phyloP scores from a whole-genome alignment of 1,284 basidiomycete genomes.

The Cryptococcus deneoformans region DNA sequence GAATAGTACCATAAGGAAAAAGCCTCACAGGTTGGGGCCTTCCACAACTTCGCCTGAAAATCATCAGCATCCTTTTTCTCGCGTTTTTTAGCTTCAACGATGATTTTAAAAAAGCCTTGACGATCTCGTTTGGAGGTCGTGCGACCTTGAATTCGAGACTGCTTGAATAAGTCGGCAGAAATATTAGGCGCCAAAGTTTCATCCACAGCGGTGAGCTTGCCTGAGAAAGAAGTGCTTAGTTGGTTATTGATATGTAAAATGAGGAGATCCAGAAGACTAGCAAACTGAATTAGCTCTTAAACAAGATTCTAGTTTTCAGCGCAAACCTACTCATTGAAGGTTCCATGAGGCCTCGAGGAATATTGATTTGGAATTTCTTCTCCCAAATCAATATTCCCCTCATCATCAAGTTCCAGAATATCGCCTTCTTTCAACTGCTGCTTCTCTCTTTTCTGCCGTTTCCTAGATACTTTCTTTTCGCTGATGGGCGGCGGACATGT shows the following conservation, averaged over 20 bases:
- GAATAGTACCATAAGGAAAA: background rate
- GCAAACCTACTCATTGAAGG: slow-evolving; percentile 29
- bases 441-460: slow-evolving; percentile 3
- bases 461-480: slow-evolving; percentile 16
- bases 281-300: background rate
- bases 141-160: slow-evolving; percentile 8
- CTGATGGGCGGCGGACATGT: slow-evolving; percentile 24
- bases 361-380: slow-evolving; percentile 16
- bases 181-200: slow-evolving; percentile 19
- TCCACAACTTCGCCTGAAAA: slow-evolving; percentile 12
- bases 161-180: slow-evolving; percentile 9
- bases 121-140: slow-evolving; percentile 7
- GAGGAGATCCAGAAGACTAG: slow-evolving; percentile 26
- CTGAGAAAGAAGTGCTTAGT: slow-evolving; percentile 12
- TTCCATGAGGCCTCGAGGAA: slow-evolving; percentile 31
- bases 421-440: slow-evolving; percentile 4
- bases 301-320: background rate
- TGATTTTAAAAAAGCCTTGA: slow-evolving; percentile 6
- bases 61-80: background rate
- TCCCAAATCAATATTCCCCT: slow-evolving; percentile 14
- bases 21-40: slow-evolving; percentile 17
- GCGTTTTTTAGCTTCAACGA: slow-evolving; percentile 8
- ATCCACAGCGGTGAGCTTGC: slow-evolving; percentile 14
- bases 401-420: slow-evolving; percentile 19
- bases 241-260: slow-evolving; percentile 30